A percentile compares a stretch with the other conserved stretches of the same genome.
These are phyloP conservation scores for Bryum argenteum DNA, from an alignment of 225 moss, liverwort and hornwort species.

Conservation along the genomic window DNA sequence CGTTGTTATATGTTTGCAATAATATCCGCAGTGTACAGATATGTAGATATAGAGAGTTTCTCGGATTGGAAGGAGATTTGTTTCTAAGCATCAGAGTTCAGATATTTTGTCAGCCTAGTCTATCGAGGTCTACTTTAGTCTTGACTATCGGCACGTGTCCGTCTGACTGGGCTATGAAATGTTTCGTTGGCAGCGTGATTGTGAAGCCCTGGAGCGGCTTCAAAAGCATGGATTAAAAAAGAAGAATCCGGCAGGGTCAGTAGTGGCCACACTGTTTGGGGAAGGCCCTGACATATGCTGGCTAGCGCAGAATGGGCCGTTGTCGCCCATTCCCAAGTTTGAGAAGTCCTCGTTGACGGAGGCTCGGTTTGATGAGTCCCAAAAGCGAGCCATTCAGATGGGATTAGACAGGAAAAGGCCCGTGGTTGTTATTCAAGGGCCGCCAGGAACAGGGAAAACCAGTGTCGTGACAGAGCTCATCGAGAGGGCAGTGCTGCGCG, in stretches of 20 bases:
- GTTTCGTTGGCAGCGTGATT: constrained; percentile 71
- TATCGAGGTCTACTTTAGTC: background rate
- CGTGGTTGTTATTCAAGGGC: constrained; percentile 90
- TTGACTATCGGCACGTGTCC: background rate
- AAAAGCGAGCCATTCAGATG: constrained; percentile 66
- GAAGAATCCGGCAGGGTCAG: constrained; percentile 58
- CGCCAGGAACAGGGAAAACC: constrained; percentile 97
- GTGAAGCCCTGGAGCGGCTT: constrained; percentile 91
- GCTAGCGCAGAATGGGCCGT: constrained; percentile 70
- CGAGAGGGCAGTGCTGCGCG: constrained; percentile 64
- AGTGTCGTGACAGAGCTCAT: constrained; percentile 88
- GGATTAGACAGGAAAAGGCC: constrained; percentile 73
- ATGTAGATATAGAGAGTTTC: no score
- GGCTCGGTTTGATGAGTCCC: constrained; percentile 66
- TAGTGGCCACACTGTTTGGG: constrained; percentile 81
- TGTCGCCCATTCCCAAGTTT: constrained; percentile 41
- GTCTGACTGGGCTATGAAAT: constrained; percentile 6
- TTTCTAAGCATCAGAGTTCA: no score
- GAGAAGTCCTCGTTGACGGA: constrained; percentile 37
- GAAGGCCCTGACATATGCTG: constrained; percentile 70
- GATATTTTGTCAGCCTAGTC: background rate
- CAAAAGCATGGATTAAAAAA: constrained; percentile 77
- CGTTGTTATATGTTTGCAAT: background rate
- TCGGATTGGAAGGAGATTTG: background rate
- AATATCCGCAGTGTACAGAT: background rate